Percentiles rank a stretch among this genome's conserved stretches.
These are phyloP conservation scores for Coemansia sp. DNA, from an alignment of 192 early-diverging fungal species.

Conservation along the genomic window DNA sequence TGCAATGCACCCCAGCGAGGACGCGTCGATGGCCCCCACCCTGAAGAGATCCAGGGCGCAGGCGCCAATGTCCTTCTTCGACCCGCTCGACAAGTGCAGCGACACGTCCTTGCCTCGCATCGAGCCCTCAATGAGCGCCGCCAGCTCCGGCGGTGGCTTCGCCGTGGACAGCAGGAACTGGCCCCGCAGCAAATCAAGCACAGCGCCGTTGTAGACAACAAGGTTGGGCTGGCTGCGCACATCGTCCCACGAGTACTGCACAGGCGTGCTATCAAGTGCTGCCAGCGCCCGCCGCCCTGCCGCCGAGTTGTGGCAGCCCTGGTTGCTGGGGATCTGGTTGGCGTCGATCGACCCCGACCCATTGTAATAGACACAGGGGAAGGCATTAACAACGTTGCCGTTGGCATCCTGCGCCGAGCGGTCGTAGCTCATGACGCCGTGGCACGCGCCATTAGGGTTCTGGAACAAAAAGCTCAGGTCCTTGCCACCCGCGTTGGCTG, in stretches of 20 bases:
- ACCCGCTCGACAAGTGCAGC: conserved; percentile 55
- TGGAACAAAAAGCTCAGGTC: conserved; percentile 80
- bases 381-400: conserved; percentile 60
- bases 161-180: conserved; percentile 61
- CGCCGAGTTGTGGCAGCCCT: conserved; percentile 63
- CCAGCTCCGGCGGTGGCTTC: conserved; percentile 19
- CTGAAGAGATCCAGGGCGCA: conserved; percentile 79
- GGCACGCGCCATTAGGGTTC: conserved; percentile 67
- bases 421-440: conserved; percentile 53
- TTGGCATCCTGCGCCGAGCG: conserved; percentile 12
- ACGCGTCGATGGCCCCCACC: conserved; percentile 76
- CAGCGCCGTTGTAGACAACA: conserved; percentile 74
- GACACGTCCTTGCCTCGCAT: conserved; percentile 55
- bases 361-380: conserved; percentile 70
- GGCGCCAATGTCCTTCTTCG: conserved; percentile 55
- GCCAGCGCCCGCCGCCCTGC: conserved; percentile 48
- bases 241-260: conserved; percentile 70
- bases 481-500: conserved; percentile 62
- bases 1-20: conserved; percentile 77
- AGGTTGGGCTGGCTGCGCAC: conserved; percentile 59
- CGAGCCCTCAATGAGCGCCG: conserved; percentile 42
- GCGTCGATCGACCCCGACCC: conserved; percentile 43
- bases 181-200: conserved; percentile 68
- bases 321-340: conserved; percentile 50
- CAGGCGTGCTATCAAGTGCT: conserved; percentile 46